phyloP scores from a whole-genome alignment of 2,329 filamentous ascomycete species.

The Aspergillus fijiensis region DNA sequence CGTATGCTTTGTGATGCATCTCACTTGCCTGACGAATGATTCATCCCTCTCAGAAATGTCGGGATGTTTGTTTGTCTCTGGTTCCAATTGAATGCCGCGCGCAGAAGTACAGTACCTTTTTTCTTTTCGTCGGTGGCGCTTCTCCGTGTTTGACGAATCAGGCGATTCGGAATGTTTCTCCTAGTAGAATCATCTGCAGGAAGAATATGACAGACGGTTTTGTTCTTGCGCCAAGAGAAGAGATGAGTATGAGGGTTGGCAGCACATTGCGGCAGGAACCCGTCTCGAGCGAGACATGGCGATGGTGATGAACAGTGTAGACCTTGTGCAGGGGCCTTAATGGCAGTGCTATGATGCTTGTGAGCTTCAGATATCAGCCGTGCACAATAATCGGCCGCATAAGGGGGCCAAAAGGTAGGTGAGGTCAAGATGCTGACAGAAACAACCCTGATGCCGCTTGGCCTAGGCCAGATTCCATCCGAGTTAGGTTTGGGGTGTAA shows the following conservation, averaged over 20 bases:
- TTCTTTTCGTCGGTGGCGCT: not conserved
- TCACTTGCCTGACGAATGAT: not conserved
- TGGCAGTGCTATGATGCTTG: not conserved
- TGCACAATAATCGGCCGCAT: not conserved
- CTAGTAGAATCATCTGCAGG: not conserved
- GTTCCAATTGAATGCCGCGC: not conserved
- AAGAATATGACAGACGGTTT: not conserved
- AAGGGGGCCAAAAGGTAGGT: not conserved
- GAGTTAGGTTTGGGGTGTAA: not conserved
- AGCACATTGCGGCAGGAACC: not conserved
- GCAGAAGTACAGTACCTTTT: not conserved
- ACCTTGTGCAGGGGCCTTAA: not conserved
- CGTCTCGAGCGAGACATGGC: not conserved
- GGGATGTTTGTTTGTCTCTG: not conserved
- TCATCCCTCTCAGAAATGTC: not conserved
- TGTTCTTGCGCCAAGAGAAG: not conserved
- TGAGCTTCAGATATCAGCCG: not conserved
- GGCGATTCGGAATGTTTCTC: not conserved
- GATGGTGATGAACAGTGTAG: not conserved
- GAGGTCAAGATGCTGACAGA: not conserved
- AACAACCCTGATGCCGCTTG: not conserved
- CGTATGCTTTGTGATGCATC: not conserved
- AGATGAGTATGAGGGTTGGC: not conserved
- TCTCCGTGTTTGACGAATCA: constrained; percentile 1
- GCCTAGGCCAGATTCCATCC: not conserved